Evolutionary conservation across 2,329 filamentous ascomycete genomes (phyloP), one percentile per base, ranked within the genome.

Genomic region (Diplodia scrobiculata): DNA sequence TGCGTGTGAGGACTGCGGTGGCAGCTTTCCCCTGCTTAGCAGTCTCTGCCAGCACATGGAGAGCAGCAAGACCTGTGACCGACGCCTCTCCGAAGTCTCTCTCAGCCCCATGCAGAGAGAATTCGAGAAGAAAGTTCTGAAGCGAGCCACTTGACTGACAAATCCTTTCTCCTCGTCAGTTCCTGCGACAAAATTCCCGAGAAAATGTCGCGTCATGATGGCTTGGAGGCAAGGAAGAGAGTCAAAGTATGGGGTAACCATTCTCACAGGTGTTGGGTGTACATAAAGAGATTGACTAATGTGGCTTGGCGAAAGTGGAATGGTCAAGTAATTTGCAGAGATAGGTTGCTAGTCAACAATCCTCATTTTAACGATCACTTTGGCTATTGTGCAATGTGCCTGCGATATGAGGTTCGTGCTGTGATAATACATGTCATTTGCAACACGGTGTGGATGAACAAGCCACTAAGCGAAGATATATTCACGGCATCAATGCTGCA

Each of bases 11-110:
- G 25, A 11, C 4, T 63, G 60, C 14, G 21, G 36, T 7, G 14
- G 14, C 19, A 32, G 9, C 13, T 63, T 45, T 25, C 48, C 48
- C 13, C 34, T 38, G 7, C 34, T 63, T 14, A 63, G 60, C 27
- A 32, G 47, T n/a, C 60, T 63, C 34, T 63, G 47, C 14, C 60
- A 63, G 32, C 60, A 63, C 48, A 27, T 63, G 3, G 60, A 63
- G 48, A 53, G 13, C 14, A 53, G 25, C 34, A 21, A 9, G 10
- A 53, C 19, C 32, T 63, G 60, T 11, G 36, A 63, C 10, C 19
- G 25, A 17, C n/a, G 17, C 48, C 53, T 45, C 17, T 52, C 47
- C 6, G 32, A 41, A 19, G 25, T 63, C 10, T 52, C 47, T 11
- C 52, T 63, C 60, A 13, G 3, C 6, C 13, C 32, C 2, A 14